A percentile compares a stretch with the other conserved stretches of the same genome.
phyloP scores from a whole-genome alignment of 345 rosid species.

The Eucalyptus virginea region DNA sequence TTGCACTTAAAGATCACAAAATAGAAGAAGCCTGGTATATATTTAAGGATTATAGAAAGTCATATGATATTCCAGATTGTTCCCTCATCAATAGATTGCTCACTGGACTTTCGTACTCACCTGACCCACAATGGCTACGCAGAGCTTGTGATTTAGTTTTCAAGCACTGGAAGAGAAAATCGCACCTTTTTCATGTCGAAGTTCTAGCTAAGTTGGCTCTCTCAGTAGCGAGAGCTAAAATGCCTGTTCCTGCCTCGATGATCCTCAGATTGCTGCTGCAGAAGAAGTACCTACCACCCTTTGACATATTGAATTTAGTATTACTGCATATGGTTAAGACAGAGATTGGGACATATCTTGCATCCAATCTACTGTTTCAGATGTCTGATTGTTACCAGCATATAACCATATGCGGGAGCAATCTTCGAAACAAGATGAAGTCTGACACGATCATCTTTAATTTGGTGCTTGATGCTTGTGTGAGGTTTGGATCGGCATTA shows the following conservation, averaged over 20 bases:
- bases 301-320: constrained; percentile 23
- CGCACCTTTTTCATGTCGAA: constrained; percentile 18
- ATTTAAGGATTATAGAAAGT: constrained; percentile 45
- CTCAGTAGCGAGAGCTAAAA: constrained; percentile 61
- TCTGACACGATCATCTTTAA: constrained; percentile 64
- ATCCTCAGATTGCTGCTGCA: constrained; percentile 52
- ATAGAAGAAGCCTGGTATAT: constrained; percentile 55
- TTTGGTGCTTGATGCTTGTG: constrained; percentile 69
- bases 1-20: constrained; percentile 29
- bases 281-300: constrained; percentile 12
- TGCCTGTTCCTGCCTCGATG: constrained; percentile 41
- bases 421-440: constrained; percentile 23
- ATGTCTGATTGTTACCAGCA: constrained; percentile 19
- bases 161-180: constrained; percentile 23
- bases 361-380: constrained; percentile 59
- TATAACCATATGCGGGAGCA: neutral
- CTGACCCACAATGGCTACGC: constrained; percentile 40
- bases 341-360: constrained; percentile 52
- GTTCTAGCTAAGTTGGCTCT: constrained; percentile 39
- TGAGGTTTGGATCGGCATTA: constrained; percentile 44
- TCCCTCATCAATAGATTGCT: constrained; percentile 29
- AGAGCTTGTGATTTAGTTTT: constrained; percentile 45
- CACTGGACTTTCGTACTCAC: constrained; percentile 48
- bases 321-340: constrained; percentile 74
- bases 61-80: constrained; percentile 43